Evolutionary conservation across 306 rosid species (phyloP).

Genomic region (Lagenaria siceraria): DNA sequence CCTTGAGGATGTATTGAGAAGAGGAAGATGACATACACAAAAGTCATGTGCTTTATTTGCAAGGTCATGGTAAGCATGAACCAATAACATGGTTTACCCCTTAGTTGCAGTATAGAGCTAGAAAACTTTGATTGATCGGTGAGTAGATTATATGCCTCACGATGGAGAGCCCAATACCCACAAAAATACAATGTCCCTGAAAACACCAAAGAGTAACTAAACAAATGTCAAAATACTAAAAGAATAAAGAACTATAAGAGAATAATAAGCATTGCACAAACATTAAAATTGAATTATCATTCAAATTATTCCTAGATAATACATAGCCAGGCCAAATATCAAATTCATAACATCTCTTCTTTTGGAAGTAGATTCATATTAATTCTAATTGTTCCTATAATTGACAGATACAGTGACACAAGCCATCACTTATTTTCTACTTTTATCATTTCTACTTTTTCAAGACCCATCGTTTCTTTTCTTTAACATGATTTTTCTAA

Average conservation of each 20-base stretch:
- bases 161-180: background rate
- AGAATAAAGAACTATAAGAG: background rate
- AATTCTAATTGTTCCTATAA: background rate
- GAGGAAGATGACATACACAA: constrained; percentile 6
- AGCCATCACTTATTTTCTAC: background rate
- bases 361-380: background rate
- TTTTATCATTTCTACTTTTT: background rate
- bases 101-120: background rate
- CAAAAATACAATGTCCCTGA: background rate
- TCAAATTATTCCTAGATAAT: background rate
- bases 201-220: background rate
- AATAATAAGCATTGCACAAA: background rate
- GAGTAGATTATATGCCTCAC: background rate
- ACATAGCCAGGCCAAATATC: background rate
- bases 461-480: background rate
- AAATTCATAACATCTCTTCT: background rate
- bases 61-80: constrained; percentile 24
- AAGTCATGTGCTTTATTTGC: background rate
- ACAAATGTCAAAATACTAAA: background rate
- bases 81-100: constrained; percentile 24
- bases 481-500: background rate
- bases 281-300: background rate
- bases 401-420: background rate
- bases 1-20: background rate
- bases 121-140: background rate